Percentiles rank a stretch among this genome's conserved stretches.
These are phyloP conservation scores for Trichoderma sp. DNA, from an alignment of 2,329 filamentous ascomycete species.

Conservation along the genomic window DNA sequence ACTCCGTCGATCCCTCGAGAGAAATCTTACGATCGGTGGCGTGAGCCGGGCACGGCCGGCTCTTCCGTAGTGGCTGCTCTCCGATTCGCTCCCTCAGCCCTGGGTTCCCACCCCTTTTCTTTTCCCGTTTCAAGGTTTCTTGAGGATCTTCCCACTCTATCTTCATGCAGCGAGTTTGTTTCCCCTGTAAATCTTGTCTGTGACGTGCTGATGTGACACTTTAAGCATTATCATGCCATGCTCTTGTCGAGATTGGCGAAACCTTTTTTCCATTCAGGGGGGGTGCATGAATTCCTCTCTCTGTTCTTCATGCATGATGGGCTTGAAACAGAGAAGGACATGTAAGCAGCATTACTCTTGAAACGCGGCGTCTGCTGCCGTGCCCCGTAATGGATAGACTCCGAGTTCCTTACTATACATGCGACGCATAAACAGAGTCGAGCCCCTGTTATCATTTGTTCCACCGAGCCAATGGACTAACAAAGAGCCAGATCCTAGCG, in stretches of 20 bases:
- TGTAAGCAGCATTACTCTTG: no score
- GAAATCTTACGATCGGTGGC: conserved; percentile 25
- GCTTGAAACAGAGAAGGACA: no score
- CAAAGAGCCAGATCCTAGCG: background rate
- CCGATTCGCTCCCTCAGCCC: conserved; percentile 15
- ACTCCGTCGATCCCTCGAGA: conserved; percentile 8
- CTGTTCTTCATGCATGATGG: no score
- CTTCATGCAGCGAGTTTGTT: background rate
- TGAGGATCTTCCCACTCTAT: background rate
- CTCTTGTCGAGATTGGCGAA: no score
- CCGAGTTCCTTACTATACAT: background rate
- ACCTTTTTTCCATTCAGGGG: no score
- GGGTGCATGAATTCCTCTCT: no score
- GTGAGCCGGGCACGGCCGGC: conserved; percentile 24
- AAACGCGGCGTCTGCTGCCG: background rate
- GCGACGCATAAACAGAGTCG: conserved; percentile 9
- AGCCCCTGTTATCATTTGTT: background rate
- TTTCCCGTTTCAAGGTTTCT: conserved; percentile 15
- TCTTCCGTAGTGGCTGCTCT: conserved; percentile 15
- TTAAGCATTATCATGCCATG: no score
- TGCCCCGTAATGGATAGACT: background rate
- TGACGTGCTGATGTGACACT: no score
- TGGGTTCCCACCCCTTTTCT: background rate
- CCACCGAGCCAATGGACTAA: background rate
- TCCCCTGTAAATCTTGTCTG: no score